Conservation (phyloP, 2,329 filamentous ascomycete genomes). For the Hypoxylon sp. region DNA sequence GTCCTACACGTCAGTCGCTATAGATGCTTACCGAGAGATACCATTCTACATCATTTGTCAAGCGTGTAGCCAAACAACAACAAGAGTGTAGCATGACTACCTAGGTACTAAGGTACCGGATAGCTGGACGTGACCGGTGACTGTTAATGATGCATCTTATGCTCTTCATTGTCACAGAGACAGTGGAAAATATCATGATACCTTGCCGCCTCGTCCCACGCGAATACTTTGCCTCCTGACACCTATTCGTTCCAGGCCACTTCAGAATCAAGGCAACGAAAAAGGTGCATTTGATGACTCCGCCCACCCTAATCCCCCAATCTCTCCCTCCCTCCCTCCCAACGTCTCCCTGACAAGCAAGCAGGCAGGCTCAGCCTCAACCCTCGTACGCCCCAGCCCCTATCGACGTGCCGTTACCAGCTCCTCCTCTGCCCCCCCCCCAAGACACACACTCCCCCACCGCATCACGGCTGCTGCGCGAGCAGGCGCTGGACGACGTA, state of each 20-base stretch:
- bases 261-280: background rate
- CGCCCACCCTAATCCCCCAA: background rate
- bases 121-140: too few species aligned
- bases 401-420: background rate
- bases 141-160: background rate
- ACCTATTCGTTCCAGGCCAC: background rate
- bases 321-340: background rate
- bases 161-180: background rate
- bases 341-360: background rate
- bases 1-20: background rate
- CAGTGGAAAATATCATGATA: background rate
- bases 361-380: background rate
- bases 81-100: background rate
- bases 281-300: too few species aligned
- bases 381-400: background rate
- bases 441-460: too few species aligned
- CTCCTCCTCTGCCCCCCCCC: too few species aligned
- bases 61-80: background rate
- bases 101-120: background rate
- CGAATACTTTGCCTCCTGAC: background rate
- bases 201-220: background rate
- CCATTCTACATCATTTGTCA: background rate
- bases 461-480: too few species aligned
- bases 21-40: too few species aligned
- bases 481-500: constrained; percentile 19